These are phyloP conservation scores for Ganoderma sinense DNA, from an alignment of 1,284 basidiomycete genomes.

Conservation along the genomic window DNA sequence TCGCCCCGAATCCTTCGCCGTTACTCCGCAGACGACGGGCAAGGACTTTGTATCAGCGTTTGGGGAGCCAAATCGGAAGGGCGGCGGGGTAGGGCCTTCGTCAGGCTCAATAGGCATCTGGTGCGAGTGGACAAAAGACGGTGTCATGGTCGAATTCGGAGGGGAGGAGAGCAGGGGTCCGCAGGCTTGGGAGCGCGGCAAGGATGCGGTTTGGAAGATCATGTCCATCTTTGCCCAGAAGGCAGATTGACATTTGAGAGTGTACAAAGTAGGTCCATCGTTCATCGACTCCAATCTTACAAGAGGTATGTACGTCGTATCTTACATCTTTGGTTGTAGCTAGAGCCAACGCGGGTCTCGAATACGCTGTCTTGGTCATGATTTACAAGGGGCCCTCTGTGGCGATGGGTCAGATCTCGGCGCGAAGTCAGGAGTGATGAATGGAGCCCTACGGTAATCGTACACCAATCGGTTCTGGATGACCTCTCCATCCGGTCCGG, in stretches of 20 bases:
- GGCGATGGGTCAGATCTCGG: background rate
- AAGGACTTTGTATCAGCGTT: slow-evolving; percentile 76
- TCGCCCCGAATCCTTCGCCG: slow-evolving; percentile 50
- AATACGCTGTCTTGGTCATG: background rate
- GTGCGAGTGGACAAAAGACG: slow-evolving; percentile 88
- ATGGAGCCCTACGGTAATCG: slow-evolving; percentile 59
- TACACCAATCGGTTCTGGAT: slow-evolving; percentile 69
- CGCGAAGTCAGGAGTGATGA: background rate
- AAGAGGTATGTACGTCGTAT: slow-evolving; percentile 29
- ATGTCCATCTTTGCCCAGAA: slow-evolving; percentile 68
- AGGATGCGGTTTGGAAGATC: slow-evolving; percentile 80
- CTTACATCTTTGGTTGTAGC: slow-evolving; percentile 7
- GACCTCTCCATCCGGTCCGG: slow-evolving; percentile 65
- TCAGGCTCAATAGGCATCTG: slow-evolving; percentile 89
- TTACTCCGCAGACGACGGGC: slow-evolving; percentile 66
- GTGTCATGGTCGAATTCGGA: slow-evolving; percentile 85
- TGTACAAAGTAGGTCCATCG: slow-evolving; percentile 13
- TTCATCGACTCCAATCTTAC: background rate
- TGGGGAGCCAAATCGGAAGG: slow-evolving; percentile 88
- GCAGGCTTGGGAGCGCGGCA: slow-evolving; percentile 86
- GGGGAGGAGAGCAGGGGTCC: slow-evolving; percentile 78
- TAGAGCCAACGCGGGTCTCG: background rate
- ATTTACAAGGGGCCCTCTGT: slow-evolving; percentile 26
- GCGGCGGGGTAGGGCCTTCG: slow-evolving; percentile 83
- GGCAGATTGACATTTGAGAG: slow-evolving; percentile 15